Conservation (phyloP, 139 green algal genomes). For the Eudorina sp. region DNA sequence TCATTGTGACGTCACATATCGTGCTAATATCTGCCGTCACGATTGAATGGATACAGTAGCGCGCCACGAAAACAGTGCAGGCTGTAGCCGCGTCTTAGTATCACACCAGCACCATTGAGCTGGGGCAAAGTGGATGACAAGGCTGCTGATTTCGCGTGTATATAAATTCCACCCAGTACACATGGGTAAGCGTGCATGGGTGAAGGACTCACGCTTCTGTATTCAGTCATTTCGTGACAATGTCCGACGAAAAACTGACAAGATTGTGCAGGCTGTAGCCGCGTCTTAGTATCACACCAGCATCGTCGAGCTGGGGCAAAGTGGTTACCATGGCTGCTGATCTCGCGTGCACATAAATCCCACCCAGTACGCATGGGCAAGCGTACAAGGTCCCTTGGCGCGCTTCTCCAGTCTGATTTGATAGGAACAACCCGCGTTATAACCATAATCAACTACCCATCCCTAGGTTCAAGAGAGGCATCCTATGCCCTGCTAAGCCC, state of each 20-base stretch:
- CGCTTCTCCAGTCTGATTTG: slow-evolving; percentile 26
- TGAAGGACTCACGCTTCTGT: too few relatives aligned
- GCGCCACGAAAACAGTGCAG: too few relatives aligned
- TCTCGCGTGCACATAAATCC: slow-evolving; percentile 35
- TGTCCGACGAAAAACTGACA: too few relatives aligned
- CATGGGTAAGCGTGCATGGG: not conserved
- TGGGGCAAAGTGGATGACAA: slow-evolving; percentile 20
- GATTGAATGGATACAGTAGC: too few relatives aligned
- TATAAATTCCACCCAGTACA: slow-evolving; percentile 26
- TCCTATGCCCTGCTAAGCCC: not conserved
- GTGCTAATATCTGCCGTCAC: too few relatives aligned
- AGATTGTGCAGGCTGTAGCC: too few relatives aligned
- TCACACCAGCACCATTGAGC: not conserved
- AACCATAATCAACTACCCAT: not conserved
- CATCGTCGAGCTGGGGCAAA: not conserved
- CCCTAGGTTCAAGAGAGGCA: too few relatives aligned
- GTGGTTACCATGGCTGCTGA: slow-evolving; percentile 21
- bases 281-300: slow-evolving; percentile 11
- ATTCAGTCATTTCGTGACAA: too few relatives aligned
- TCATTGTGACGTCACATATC: too few relatives aligned
- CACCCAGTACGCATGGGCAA: slow-evolving; percentile 9
- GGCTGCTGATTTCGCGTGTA: slow-evolving; percentile 30
- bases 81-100: not conserved
- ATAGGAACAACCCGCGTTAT: not conserved
- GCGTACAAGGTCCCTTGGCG: slow-evolving; percentile 31